Conservation (phyloP, 2,329 filamentous ascomycete genomes). For the Fusarium dimerum region DNA sequence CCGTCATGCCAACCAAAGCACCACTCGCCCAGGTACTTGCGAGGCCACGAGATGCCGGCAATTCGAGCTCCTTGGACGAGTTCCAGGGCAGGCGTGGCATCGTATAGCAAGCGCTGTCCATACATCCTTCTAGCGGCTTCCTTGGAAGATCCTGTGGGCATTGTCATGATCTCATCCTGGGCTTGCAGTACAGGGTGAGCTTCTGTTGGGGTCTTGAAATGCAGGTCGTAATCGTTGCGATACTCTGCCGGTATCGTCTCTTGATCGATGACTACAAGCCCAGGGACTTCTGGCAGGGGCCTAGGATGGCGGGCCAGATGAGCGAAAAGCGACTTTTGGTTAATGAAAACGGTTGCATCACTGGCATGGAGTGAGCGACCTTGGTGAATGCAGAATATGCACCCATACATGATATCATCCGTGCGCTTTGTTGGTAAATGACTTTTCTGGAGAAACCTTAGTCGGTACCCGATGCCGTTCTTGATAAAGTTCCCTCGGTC, state of each 20-base stretch:
- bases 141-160: slow-evolving; percentile 47
- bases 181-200: slow-evolving; percentile 45
- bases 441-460: slow-evolving; percentile 58
- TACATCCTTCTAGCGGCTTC: slow-evolving; percentile 50
- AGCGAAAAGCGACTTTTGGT: slow-evolving; percentile 51
- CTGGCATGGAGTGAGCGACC: slow-evolving; percentile 53
- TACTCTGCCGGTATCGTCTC: slow-evolving; percentile 40
- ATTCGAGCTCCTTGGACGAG: slow-evolving; percentile 51
- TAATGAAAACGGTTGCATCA: slow-evolving; percentile 60
- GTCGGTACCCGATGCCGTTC: slow-evolving; percentile 49
- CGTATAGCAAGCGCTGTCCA: slow-evolving; percentile 47
- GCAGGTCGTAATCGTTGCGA: slow-evolving; percentile 55
- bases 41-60: slow-evolving; percentile 52
- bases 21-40: slow-evolving; percentile 56
- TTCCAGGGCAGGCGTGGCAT: slow-evolving; percentile 47
- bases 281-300: slow-evolving; percentile 51
- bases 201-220: slow-evolving; percentile 44
- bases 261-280: slow-evolving; percentile 50
- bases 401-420: slow-evolving; percentile 56
- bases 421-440: slow-evolving; percentile 51
- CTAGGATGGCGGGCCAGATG: slow-evolving; percentile 56
- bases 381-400: slow-evolving; percentile 53
- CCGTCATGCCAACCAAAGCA: slow-evolving; percentile 60
- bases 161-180: slow-evolving; percentile 38
- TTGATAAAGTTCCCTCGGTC: slow-evolving; percentile 50